Evolutionary conservation across 2,329 filamentous ascomycete genomes (phyloP).

Genomic region (Aureobasidium lini): DNA sequence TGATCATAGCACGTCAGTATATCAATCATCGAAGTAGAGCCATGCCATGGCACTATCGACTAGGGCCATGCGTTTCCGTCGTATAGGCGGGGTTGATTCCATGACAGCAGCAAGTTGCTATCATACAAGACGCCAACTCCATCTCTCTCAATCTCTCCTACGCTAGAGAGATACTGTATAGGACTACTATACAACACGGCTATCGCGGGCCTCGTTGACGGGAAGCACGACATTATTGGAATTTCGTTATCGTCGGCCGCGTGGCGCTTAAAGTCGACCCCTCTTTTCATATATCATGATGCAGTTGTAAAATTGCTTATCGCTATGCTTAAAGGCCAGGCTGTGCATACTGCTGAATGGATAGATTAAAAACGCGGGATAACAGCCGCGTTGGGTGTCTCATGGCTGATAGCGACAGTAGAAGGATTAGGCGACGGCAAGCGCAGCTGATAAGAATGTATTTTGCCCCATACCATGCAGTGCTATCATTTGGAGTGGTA

Average conservation of each 20-base stretch:
- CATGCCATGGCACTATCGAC: background rate
- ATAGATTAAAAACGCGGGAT: constrained; percentile 11
- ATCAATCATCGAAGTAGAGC: background rate
- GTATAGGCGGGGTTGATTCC: background rate
- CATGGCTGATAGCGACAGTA: background rate
- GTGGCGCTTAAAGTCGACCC: background rate
- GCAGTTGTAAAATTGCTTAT: background rate
- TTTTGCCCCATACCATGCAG: background rate
- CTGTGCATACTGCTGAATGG: background rate
- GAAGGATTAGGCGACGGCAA: background rate
- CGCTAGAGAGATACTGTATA: constrained; percentile 11
- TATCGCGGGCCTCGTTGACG: constrained; percentile 5
- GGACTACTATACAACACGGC: constrained; percentile 1
- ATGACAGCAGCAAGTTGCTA: background rate
- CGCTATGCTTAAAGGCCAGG: background rate
- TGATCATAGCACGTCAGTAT: background rate
- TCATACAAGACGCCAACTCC: background rate
- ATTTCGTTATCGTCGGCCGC: constrained; percentile 9
- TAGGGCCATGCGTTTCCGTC: background rate
- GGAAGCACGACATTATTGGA: constrained; percentile 9
- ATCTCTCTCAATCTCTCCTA: background rate
- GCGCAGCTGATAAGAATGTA: background rate
- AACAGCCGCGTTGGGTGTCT: background rate
- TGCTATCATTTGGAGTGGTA: background rate
- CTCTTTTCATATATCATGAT: constrained; percentile 1